phyloP scores from a whole-genome alignment of 2,329 filamentous ascomycete species.

The Hypoxylon sp. region DNA sequence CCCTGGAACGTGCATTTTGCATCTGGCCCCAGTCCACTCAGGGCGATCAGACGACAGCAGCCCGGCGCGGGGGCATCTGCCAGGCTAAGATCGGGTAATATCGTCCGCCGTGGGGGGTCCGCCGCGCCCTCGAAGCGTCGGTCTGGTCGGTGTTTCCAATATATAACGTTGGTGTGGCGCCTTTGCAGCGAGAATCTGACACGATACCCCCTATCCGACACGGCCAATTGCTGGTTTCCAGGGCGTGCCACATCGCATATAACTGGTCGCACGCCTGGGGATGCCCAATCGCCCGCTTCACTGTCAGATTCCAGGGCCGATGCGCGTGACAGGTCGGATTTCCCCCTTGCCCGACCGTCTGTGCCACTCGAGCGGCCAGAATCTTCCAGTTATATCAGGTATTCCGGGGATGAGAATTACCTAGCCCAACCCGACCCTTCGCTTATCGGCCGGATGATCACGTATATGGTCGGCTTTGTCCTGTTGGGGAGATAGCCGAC shows the following conservation, averaged over 20 bases:
- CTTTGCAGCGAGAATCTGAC: constrained; percentile 26
- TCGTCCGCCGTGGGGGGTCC: constrained; percentile 35
- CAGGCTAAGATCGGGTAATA: constrained; percentile 39
- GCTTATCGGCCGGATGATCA: constrained; percentile 21
- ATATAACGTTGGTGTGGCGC: constrained; percentile 31
- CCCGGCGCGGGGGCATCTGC: constrained; percentile 30
- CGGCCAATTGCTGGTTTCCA: constrained; percentile 21
- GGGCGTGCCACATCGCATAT: constrained; percentile 21
- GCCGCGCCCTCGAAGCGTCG: constrained; percentile 16
- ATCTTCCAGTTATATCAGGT: constrained; percentile 20
- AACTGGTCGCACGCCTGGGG: constrained; percentile 20
- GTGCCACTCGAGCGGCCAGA: constrained; percentile 26
- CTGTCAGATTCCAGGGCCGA: constrained; percentile 16
- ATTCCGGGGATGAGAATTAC: constrained; percentile 13
- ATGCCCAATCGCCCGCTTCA: constrained; percentile 26
- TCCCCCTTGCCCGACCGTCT: constrained; percentile 9
- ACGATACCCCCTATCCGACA: constrained; percentile 40
- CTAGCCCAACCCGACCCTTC: constrained; percentile 9
- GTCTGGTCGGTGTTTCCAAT: constrained; percentile 29
- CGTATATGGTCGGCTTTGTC: constrained; percentile 8
- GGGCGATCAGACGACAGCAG: constrained; percentile 20
- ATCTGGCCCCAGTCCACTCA: constrained; percentile 37
- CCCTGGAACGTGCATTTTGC: constrained; percentile 39
- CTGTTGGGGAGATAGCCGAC: constrained; percentile 25
- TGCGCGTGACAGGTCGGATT: constrained; percentile 32